Percentiles rank a stretch among this genome's conserved stretches.
Evolutionary conservation across 768 basidiomycete genomes (phyloP).

Genomic region (Lentinula boryana): DNA sequence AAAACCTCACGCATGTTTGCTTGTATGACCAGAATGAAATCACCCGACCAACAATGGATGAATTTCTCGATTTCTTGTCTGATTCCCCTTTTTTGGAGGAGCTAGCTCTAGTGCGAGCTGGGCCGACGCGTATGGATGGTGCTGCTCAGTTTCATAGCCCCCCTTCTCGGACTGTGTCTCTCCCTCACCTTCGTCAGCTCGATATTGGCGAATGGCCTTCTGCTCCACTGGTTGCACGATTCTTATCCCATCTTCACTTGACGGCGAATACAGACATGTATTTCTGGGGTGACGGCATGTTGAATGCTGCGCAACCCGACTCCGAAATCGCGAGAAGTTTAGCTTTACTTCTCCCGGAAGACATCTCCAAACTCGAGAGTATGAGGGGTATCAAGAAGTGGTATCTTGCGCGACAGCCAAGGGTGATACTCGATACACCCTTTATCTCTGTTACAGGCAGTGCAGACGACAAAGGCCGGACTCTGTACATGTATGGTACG

Average conservation of each 20-base stretch:
- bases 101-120: conserved; percentile 13
- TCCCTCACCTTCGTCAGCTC: conserved; percentile 11
- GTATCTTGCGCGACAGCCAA: conserved; percentile 3
- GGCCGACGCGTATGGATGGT: conserved; percentile 9
- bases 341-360: background rate
- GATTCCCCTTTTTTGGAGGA: conserved; percentile 11
- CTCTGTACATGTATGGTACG: conserved; percentile 7
- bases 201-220: conserved; percentile 14
- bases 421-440: conserved; percentile 1
- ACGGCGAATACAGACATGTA: conserved; percentile 11
- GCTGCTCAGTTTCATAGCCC: conserved; percentile 1
- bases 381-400: conserved; percentile 1
- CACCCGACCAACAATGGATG: conserved; percentile 10
- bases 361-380: background rate
- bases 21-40: conserved; percentile 6
- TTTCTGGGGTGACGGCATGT: conserved; percentile 12
- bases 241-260: conserved; percentile 13
- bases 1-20: conserved; percentile 6
- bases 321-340: background rate
- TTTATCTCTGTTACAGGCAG: background rate
- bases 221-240: conserved; percentile 10
- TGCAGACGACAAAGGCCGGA: background rate
- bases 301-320: background rate
- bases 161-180: conserved; percentile 5
- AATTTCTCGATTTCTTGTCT: conserved; percentile 15